phyloP scores from a whole-genome alignment of 257 asterid genomes.

The Solanum neorickii region DNA sequence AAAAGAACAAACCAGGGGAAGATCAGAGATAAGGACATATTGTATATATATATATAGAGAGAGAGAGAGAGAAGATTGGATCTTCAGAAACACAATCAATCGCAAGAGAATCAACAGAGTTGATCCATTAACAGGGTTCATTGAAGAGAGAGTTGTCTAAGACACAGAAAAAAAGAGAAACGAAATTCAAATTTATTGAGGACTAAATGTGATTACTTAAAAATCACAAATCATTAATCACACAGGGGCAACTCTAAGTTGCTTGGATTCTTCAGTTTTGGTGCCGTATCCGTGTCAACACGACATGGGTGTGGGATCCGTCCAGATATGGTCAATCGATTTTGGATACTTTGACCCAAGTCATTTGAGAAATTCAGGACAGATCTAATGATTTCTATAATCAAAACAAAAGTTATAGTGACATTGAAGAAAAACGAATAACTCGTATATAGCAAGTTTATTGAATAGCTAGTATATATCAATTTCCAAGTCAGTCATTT shows the following conservation, averaged over 20 bases:
- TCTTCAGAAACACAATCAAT: background rate
- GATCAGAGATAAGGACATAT: background rate
- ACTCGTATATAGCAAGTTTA: background rate
- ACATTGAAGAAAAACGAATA: background rate
- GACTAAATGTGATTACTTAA: background rate
- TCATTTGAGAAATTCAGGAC: background rate
- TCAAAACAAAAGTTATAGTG: background rate
- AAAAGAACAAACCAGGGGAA: background rate
- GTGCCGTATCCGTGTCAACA: background rate
- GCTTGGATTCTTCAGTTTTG: background rate
- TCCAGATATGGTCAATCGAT: background rate
- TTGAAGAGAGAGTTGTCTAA: background rate
- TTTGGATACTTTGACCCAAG: background rate
- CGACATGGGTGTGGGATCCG: background rate
- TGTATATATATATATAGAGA: background rate
- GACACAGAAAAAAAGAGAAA: background rate
- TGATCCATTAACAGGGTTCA: background rate
- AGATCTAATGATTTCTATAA: background rate
- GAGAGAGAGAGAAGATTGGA: background rate
- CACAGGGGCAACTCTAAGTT: background rate
- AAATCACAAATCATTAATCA: background rate
- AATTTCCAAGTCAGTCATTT: background rate
- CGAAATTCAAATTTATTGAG: background rate
- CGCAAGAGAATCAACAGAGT: background rate
- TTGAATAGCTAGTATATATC: background rate